Base-by-base conservation (phyloP, 164 flowering plant species). In the Macadamia tetraphylla region DNA sequence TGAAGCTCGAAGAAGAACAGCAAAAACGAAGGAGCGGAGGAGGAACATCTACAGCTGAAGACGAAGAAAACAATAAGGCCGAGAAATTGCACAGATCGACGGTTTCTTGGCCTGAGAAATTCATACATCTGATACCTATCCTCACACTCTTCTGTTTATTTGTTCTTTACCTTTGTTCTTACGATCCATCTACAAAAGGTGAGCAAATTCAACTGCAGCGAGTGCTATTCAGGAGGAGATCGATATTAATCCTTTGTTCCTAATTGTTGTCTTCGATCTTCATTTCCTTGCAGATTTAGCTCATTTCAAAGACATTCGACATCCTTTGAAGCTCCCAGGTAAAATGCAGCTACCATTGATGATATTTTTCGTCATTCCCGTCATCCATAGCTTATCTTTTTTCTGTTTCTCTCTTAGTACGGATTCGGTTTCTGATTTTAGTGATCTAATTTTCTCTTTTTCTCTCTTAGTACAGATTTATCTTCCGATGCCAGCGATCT, bases 121-220 rank as follows among this genome's bases (percentile, higher is more conserved):
- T 80, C 61, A 79, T 89, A 58, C 96, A 89, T 74, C 71, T 84
- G 61, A 85, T 87, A 15, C 96, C 96, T 0, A 32, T 86, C 31
- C 85, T 89, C 68, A 85, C 81, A 0, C 64, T 89, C 66, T 29
- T 85, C 73, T 89, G 92, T 77, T 81, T 89, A 74, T 78, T 87
- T 68, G 48, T 87, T 66, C 91, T 89, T 63, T 89, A 82, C 61
- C 85, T 89, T 77, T 76, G 69, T 66, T 89, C 95, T 56, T 84
- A 86, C 76, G 72, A 70, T 65, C 95, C 95, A 29, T 74, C 90
- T 48, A 87, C 52, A 58, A 75, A 79, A 68, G 91, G 95, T 89
- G 74, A 42, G 0, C 13, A 18, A 53, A 48, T 3, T 64, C 60
- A 29, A 48, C 5, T 9, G 15, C 1, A 29, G 14, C 31, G 52